Evolutionary conservation across 192 early-diverging fungal genomes (phyloP).

Genomic region (Chytriomyces hyalinus): DNA sequence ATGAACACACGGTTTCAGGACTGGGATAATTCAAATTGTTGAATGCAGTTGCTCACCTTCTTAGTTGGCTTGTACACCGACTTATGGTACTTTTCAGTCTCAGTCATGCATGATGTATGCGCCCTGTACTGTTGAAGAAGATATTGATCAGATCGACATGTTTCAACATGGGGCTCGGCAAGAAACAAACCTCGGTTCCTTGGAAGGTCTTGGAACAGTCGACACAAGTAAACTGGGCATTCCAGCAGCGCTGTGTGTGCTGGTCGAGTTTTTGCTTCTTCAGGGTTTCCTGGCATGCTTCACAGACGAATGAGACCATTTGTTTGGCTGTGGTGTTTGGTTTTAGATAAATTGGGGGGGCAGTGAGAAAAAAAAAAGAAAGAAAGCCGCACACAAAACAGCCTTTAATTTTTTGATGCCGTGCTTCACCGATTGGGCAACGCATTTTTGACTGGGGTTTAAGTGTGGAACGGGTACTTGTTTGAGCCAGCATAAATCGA

Average conservation of each 20-base stretch:
- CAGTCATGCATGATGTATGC: slow-evolving; percentile 90
- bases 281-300: slow-evolving; percentile 73
- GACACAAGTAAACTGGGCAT: slow-evolving; percentile 87
- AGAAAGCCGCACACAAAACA: neutral
- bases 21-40: too few relatives aligned
- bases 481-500: too few relatives aligned
- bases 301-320: slow-evolving; percentile 41
- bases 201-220: slow-evolving; percentile 88
- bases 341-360: too few relatives aligned
- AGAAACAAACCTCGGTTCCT: slow-evolving; percentile 56
- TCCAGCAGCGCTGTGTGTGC: slow-evolving; percentile 80
- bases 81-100: slow-evolving; percentile 94
- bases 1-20: too few relatives aligned
- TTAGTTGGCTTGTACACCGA: slow-evolving; percentile 76
- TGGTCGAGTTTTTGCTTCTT: slow-evolving; percentile 93
- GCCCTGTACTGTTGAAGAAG: slow-evolving; percentile 60
- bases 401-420: too few relatives aligned
- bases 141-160: slow-evolving; percentile 3
- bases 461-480: too few relatives aligned
- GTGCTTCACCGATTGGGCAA: too few relatives aligned
- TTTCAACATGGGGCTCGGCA: neutral
- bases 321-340: neutral
- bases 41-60: slow-evolving; percentile 50
- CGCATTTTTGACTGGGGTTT: too few relatives aligned
- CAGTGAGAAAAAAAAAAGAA: slow-evolving; percentile 14